Percentiles rank a stretch among this genome's conserved stretches.
Evolutionary conservation across 2,329 filamentous ascomycete species (phyloP).

Genomic region (Ophiostoma australiae): DNA sequence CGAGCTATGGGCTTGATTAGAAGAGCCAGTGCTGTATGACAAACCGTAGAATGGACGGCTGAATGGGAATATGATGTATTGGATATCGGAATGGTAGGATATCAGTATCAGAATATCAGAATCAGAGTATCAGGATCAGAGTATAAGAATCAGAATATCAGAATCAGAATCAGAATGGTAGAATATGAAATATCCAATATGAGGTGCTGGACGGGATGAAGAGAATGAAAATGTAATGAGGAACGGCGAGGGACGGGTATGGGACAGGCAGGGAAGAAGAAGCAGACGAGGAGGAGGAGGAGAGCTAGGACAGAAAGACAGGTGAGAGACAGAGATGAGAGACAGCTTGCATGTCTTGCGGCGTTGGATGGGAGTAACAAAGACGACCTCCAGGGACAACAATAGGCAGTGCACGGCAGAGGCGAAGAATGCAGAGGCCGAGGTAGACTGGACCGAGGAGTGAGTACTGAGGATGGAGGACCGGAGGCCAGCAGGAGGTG

Average conservation of each 20-base stretch:
- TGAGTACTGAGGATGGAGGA: too few relatives aligned
- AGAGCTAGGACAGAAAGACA: neutral
- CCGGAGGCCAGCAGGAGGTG: neutral
- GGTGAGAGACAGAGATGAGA: neutral
- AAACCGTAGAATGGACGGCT: too few relatives aligned
- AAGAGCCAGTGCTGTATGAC: too few relatives aligned
- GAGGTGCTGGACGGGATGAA: neutral
- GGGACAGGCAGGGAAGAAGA: neutral
- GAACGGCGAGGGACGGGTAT: neutral
- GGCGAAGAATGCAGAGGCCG: neutral
- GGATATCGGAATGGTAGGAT: too few relatives aligned
- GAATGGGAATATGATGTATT: too few relatives aligned
- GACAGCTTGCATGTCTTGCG: slow-evolving; percentile 8
- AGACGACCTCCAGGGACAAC: too few relatives aligned
- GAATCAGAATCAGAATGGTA: neutral
- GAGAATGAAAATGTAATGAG: neutral
- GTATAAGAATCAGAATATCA: neutral
- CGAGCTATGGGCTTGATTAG: too few relatives aligned
- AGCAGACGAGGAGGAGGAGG: neutral
- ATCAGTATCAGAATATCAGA: too few relatives aligned
- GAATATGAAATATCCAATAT: neutral
- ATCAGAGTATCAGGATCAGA: too few relatives aligned
- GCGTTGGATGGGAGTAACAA: neutral
- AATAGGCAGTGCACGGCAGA: too few relatives aligned
- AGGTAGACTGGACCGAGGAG: too few relatives aligned